Conservation (phyloP, 2,329 filamentous ascomycete genomes). For the Sphaceloma murrayae region DNA sequence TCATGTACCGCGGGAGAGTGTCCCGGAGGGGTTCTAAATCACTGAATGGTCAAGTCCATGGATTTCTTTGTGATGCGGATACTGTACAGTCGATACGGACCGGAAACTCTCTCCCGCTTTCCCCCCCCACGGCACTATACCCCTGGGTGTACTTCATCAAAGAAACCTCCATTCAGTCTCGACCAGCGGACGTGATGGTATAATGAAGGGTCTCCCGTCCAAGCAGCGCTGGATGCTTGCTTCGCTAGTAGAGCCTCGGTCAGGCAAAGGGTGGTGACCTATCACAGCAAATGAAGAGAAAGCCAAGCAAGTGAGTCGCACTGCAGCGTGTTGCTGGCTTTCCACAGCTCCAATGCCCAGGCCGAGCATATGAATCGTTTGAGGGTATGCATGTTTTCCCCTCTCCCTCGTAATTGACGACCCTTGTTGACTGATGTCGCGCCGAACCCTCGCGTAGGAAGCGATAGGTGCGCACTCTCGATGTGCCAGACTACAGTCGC, state of each 20-base stretch:
- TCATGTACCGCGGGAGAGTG: background rate
- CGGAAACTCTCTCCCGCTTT: background rate
- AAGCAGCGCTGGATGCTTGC: too few relatives aligned
- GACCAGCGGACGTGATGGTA: too few relatives aligned
- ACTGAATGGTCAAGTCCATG: background rate
- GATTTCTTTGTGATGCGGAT: conserved; percentile 5
- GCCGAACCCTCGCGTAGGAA: conserved; percentile 7
- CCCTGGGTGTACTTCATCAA: background rate
- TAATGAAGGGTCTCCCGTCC: too few relatives aligned
- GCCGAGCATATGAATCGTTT: too few relatives aligned
- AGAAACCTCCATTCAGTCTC: too few relatives aligned
- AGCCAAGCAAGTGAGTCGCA: too few relatives aligned
- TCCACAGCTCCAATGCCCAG: too few relatives aligned
- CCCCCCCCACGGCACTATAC: background rate
- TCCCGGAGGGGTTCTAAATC: background rate
- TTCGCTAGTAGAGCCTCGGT: too few relatives aligned
- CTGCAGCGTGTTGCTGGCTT: too few relatives aligned
- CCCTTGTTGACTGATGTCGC: background rate
- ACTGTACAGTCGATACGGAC: conserved; percentile 3
- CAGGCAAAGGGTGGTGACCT: too few relatives aligned
- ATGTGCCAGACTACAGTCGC: background rate
- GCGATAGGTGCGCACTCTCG: background rate
- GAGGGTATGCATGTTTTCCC: too few relatives aligned
- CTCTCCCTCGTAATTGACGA: background rate
- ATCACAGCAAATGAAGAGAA: too few relatives aligned